Conservation (phyloP, 768 basidiomycete genomes). For the Macrolepiota fuliginosa region DNA sequence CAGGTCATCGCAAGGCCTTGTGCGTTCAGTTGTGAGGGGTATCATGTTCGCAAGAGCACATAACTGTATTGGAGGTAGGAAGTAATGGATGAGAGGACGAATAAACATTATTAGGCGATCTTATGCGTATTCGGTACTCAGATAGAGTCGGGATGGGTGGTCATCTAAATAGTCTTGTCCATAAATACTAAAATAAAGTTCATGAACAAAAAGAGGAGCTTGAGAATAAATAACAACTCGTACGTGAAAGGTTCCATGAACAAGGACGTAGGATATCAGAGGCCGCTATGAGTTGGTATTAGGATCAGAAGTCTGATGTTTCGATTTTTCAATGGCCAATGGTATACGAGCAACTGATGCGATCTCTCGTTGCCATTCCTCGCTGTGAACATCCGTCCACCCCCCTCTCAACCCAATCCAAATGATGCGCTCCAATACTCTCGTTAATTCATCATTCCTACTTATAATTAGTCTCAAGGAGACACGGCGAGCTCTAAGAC, state of each 20-base stretch:
- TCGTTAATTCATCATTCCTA: slow-evolving; percentile 67
- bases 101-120: not conserved
- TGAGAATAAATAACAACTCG: not conserved
- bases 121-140: not conserved
- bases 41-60: no score
- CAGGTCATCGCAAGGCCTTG: no score
- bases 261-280: not conserved
- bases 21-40: no score
- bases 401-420: slow-evolving; percentile 65
- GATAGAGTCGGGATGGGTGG: not conserved
- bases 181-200: not conserved
- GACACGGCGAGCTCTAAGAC: not conserved
- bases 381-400: slow-evolving; percentile 56
- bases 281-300: not conserved
- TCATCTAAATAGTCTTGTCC: not conserved
- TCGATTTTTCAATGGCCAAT: not conserved
- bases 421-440: slow-evolving; percentile 63
- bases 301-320: not conserved
- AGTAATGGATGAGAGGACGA: not conserved
- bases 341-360: not conserved
- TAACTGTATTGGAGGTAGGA: no score
- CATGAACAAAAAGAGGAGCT: not conserved
- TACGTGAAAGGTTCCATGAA: not conserved
- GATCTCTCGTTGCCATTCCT: slow-evolving; percentile 4
- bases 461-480: not conserved